Percentiles rank a stretch among this genome's conserved stretches.
These are phyloP conservation scores for Verticillium klebahnii DNA, from an alignment of 2,329 filamentous ascomycete genomes.

Conservation along the genomic window DNA sequence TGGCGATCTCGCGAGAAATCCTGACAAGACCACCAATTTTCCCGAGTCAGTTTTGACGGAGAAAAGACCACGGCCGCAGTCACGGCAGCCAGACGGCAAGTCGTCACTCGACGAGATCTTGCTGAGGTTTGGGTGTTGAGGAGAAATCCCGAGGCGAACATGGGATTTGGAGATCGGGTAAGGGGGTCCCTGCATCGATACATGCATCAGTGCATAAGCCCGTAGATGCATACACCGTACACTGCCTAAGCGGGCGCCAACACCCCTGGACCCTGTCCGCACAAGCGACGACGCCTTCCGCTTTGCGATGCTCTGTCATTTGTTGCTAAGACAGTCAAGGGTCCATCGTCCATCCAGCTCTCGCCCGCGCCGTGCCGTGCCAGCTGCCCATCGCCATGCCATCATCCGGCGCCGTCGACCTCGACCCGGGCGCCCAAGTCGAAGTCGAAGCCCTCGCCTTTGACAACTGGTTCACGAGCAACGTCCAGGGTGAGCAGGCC, in stretches of 20 bases:
- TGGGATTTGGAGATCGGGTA: not conserved
- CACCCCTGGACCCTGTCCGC: not conserved
- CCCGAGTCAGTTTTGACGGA: not conserved
- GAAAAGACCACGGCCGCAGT: not conserved
- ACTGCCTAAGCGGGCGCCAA: not conserved
- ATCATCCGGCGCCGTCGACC: not conserved
- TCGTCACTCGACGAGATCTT: not conserved
- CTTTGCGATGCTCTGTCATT: not conserved
- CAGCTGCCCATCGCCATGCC: not conserved
- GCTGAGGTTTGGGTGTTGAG: not conserved
- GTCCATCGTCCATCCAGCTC: not conserved
- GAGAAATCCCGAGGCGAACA: not conserved
- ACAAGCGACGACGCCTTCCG: not conserved
- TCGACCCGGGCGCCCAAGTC: not conserved
- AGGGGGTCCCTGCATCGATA: not conserved
- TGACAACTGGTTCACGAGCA: not conserved
- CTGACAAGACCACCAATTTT: not conserved
- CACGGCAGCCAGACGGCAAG: not conserved
- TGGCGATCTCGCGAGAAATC: not conserved
- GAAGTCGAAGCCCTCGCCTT: not conserved
- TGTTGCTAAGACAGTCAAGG: not conserved
- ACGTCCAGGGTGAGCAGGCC: not conserved
- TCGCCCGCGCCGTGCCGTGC: not conserved
- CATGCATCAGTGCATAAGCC: rapidly evolving
- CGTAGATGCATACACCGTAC: not conserved